phyloP scores from a whole-genome alignment of 495 filamentous ascomycete genomes.

The Ascodesmis nigricans region DNA sequence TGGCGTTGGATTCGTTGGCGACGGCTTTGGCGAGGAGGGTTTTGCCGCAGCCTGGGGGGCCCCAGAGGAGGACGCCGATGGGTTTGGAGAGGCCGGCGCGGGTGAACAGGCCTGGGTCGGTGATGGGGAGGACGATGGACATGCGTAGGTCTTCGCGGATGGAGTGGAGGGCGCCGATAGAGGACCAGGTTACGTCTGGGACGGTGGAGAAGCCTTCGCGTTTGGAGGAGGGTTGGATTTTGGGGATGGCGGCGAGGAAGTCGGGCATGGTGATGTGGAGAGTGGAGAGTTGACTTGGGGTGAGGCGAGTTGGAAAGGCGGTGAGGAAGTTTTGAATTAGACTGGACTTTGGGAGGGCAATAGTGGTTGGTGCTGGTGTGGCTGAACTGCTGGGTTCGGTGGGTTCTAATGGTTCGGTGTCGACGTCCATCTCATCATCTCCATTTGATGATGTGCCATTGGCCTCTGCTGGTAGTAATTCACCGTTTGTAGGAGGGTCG shows the following conservation, averaged over 20 bases:
- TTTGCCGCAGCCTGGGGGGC: conserved; percentile 90
- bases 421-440: conserved; percentile 10
- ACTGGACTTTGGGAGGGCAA: conserved; percentile 4
- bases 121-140: conserved; percentile 85
- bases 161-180: conserved; percentile 65
- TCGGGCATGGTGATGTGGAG: conserved; percentile 27
- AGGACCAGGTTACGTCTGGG: conserved; percentile 85
- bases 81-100: conserved; percentile 70
- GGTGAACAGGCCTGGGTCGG: conserved; percentile 55
- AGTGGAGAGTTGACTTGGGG: conserved; percentile 13
- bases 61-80: conserved; percentile 86
- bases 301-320: conserved; percentile 25
- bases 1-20: conserved; percentile 82
- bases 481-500: conserved; percentile 20
- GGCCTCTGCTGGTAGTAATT: background rate
- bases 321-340: conserved; percentile 23
- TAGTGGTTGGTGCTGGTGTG: background rate
- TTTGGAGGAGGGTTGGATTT: conserved; percentile 80
- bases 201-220: conserved; percentile 93
- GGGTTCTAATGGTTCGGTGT: background rate
- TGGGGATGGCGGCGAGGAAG: conserved; percentile 55
- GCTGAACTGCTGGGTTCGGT: background rate
- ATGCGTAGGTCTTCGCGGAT: conserved; percentile 66
- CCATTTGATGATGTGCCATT: background rate
- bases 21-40: conserved; percentile 91